Evolutionary conservation across 2,329 filamentous ascomycete species (phyloP).

Genomic region (Fusarium udum): DNA sequence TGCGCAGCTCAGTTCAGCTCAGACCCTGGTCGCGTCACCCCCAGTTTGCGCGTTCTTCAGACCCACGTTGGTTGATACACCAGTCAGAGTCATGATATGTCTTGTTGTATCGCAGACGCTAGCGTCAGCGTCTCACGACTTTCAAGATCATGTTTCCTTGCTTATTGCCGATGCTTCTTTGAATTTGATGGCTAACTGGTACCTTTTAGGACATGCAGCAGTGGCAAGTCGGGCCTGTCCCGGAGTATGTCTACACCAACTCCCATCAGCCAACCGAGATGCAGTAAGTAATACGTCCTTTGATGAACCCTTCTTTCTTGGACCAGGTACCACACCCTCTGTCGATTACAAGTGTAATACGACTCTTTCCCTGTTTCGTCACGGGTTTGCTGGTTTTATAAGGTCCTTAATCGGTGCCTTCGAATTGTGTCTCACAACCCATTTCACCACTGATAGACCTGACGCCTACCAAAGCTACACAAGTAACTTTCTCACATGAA

Average conservation of each 20-base stretch:
- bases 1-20: constrained; percentile 24
- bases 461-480: constrained; percentile 19
- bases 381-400: constrained; percentile 14
- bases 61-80: constrained; percentile 39
- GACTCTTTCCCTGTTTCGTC: constrained; percentile 32
- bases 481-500: constrained; percentile 21
- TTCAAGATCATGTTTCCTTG: constrained; percentile 17
- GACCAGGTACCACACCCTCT: constrained; percentile 23
- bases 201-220: constrained; percentile 64
- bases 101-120: constrained; percentile 18
- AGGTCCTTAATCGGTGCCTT: not conserved
- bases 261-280: constrained; percentile 65
- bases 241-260: constrained; percentile 67
- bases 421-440: constrained; percentile 6
- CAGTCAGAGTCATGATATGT: constrained; percentile 30
- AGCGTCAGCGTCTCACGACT: constrained; percentile 19
- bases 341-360: constrained; percentile 30
- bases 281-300: constrained; percentile 66
- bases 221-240: constrained; percentile 69
- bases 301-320: constrained; percentile 47
- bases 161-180: constrained; percentile 4
- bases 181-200: constrained; percentile 34
- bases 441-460: constrained; percentile 36
- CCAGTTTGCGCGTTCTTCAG: constrained; percentile 37
- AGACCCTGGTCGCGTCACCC: constrained; percentile 43